These are phyloP conservation scores for Candida sonorensis DNA, from an alignment of 805 yeast species.

Conservation along the genomic window DNA sequence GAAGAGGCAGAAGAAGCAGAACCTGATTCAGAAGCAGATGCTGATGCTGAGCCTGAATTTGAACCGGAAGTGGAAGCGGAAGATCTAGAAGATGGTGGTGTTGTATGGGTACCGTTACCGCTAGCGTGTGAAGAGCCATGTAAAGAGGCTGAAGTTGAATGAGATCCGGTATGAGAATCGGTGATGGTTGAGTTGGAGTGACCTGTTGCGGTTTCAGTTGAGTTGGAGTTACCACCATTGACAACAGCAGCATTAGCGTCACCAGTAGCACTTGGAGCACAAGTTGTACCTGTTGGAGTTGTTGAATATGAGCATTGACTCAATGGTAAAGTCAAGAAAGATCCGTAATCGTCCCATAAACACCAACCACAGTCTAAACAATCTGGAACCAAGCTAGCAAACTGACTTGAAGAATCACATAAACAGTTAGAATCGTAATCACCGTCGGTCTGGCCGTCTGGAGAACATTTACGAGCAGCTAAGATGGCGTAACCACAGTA, in stretches of 20 bases:
- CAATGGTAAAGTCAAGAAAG: slow-evolving; percentile 23
- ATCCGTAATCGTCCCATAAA: slow-evolving; percentile 28
- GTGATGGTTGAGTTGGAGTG: no score
- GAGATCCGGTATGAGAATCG: no score
- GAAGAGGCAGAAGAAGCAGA: slow-evolving; percentile 2
- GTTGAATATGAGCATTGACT: slow-evolving; percentile 23
- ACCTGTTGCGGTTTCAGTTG: no score
- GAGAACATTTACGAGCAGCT: slow-evolving; percentile 26
- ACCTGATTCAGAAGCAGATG: background rate
- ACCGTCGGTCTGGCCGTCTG: slow-evolving; percentile 16
- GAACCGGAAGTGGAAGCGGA: background rate
- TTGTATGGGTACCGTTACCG: no score
- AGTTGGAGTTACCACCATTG: no score
- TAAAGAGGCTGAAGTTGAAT: no score
- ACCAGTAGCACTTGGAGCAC: slow-evolving; percentile 6
- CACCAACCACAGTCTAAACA: slow-evolving; percentile 36
- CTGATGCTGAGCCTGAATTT: background rate
- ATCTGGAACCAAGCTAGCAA: slow-evolving; percentile 18
- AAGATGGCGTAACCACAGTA: slow-evolving; percentile 28
- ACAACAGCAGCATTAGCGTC: background rate
- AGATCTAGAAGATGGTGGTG: background rate
- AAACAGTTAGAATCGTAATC: slow-evolving; percentile 26
- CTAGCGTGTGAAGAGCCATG: slow-evolving; percentile 1
- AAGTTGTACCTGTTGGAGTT: slow-evolving; percentile 27
- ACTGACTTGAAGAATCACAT: slow-evolving; percentile 22